A percentile compares a stretch with the other conserved stretches of the same genome.
phyloP scores from a whole-genome alignment of 2,329 filamentous ascomycete genomes.

The Fusarium sp. region DNA sequence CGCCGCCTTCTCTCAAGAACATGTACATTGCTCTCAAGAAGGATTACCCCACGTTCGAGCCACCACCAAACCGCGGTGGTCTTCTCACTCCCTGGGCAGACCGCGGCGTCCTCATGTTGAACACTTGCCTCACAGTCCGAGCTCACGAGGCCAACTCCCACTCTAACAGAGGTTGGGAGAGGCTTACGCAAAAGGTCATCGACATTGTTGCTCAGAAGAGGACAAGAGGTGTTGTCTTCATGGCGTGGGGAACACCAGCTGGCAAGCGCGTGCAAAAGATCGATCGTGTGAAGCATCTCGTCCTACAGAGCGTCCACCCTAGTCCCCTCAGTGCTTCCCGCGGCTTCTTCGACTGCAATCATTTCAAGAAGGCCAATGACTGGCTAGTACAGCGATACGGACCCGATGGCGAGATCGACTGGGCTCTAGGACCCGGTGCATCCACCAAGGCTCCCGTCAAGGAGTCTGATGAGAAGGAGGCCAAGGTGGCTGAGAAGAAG shows the following conservation, averaged over 20 bases:
- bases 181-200: slow-evolving; percentile 90
- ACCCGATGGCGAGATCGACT: slow-evolving; percentile 83
- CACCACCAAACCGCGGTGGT: slow-evolving; percentile 82
- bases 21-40: slow-evolving; percentile 91
- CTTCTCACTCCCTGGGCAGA: slow-evolving; percentile 94
- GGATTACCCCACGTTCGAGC: slow-evolving; percentile 84
- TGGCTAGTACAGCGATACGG: slow-evolving; percentile 88
- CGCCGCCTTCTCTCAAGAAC: slow-evolving; percentile 91
- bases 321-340: slow-evolving; percentile 87
- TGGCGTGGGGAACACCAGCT: slow-evolving; percentile 92
- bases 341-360: slow-evolving; percentile 86
- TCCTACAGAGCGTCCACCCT: slow-evolving; percentile 89
- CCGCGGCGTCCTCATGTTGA: slow-evolving; percentile 90
- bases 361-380: slow-evolving; percentile 85
- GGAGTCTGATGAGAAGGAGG: slow-evolving; percentile 39
- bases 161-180: slow-evolving; percentile 89
- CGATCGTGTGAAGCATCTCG: slow-evolving; percentile 78
- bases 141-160: slow-evolving; percentile 91
- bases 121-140: slow-evolving; percentile 93
- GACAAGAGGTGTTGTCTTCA: slow-evolving; percentile 86
- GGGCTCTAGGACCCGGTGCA: slow-evolving; percentile 68
- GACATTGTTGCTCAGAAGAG: slow-evolving; percentile 84
- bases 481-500: slow-evolving; percentile 40
- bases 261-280: slow-evolving; percentile 82
- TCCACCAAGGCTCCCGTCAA: slow-evolving; percentile 50